phyloP scores from a whole-genome alignment of 495 filamentous ascomycete species.

The Talaromyces trachyspermus region DNA sequence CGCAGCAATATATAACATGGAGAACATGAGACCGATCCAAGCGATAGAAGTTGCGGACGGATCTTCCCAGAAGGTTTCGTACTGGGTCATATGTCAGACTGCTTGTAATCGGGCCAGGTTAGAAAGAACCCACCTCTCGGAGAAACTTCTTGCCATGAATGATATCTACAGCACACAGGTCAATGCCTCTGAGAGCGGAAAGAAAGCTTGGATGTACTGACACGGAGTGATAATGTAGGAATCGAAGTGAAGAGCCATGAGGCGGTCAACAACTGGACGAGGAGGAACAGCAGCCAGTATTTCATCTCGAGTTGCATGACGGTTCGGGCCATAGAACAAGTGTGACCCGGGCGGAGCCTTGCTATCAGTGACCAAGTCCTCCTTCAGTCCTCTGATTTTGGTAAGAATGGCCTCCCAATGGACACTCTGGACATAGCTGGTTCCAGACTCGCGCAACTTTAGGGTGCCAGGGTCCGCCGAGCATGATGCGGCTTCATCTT shows the following conservation, averaged over 20 bases:
- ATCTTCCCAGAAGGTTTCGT: slow-evolving; percentile 37
- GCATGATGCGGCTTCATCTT: slow-evolving; percentile 12
- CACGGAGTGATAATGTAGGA: background rate
- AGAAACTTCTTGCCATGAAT: slow-evolving; percentile 4
- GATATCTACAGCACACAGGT: slow-evolving; percentile 1
- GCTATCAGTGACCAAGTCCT: slow-evolving; percentile 11
- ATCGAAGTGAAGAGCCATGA: slow-evolving; percentile 4
- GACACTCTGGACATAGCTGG: slow-evolving; percentile 11
- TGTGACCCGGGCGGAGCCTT: slow-evolving; percentile 14
- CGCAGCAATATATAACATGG: slow-evolving; percentile 8
- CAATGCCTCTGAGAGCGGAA: slow-evolving; percentile 1
- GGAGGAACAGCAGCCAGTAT: slow-evolving; percentile 25
- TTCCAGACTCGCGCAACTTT: slow-evolving; percentile 13
- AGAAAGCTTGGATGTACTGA: slow-evolving; percentile 2
- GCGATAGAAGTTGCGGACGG: slow-evolving; percentile 24
- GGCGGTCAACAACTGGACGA: slow-evolving; percentile 21
- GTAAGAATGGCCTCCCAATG: slow-evolving; percentile 12
- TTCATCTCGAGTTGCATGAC: slow-evolving; percentile 16
- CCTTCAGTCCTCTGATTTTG: slow-evolving; percentile 10
- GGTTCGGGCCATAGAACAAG: slow-evolving; percentile 23
- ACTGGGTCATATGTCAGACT: slow-evolving; percentile 14
- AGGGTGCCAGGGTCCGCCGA: slow-evolving; percentile 19
- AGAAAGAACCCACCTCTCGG: slow-evolving; percentile 6
- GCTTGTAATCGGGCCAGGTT: slow-evolving; percentile 6
- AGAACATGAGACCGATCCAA: slow-evolving; percentile 30